A percentile compares a stretch with the other conserved stretches of the same genome.
Evolutionary conservation across 225 moss, liverwort and hornwort species (phyloP).

Genomic region (Pseudisothecium myosuroides): DNA sequence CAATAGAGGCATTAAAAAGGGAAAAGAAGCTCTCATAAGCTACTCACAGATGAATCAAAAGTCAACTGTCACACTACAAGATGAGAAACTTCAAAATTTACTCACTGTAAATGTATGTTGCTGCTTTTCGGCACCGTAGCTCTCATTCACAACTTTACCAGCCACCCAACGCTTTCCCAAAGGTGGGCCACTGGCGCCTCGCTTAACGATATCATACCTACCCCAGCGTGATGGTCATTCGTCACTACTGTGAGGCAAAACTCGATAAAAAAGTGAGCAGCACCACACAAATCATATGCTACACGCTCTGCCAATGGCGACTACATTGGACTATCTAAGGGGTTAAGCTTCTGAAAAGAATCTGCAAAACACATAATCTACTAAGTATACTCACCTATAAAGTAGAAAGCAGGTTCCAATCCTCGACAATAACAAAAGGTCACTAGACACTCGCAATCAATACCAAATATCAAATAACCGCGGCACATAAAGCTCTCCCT

Average conservation of each 20-base stretch:
- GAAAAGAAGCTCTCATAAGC: not conserved
- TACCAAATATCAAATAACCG: not conserved
- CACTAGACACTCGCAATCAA: not conserved
- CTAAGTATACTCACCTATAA: not conserved
- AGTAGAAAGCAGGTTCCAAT: not conserved
- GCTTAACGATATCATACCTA: conserved; percentile 6
- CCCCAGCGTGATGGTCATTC: not conserved
- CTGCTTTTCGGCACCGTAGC: conserved; percentile 65
- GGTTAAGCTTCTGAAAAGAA: not conserved
- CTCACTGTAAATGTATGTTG: conserved; percentile 88
- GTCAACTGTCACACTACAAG: not conserved
- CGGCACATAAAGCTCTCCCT: not conserved
- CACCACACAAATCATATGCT: not conserved
- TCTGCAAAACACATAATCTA: not conserved
- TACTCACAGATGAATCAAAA: not conserved
- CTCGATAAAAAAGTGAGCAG: not conserved
- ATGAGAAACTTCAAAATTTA: not conserved
- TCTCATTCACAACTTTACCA: conserved; percentile 73
- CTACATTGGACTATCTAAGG: too few species aligned
- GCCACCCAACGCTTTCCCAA: conserved; percentile 52
- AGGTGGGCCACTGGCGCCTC: conserved; percentile 1
- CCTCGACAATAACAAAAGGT: not conserved
- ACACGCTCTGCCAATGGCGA: not conserved
- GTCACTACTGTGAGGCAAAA: not conserved
- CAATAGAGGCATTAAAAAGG: not conserved